Evolutionary conservation across 371 early-diverging fungal genomes (phyloP), one percentile per base, ranked within the genome.

Genomic region (Saksenaea vasiformis): DNA sequence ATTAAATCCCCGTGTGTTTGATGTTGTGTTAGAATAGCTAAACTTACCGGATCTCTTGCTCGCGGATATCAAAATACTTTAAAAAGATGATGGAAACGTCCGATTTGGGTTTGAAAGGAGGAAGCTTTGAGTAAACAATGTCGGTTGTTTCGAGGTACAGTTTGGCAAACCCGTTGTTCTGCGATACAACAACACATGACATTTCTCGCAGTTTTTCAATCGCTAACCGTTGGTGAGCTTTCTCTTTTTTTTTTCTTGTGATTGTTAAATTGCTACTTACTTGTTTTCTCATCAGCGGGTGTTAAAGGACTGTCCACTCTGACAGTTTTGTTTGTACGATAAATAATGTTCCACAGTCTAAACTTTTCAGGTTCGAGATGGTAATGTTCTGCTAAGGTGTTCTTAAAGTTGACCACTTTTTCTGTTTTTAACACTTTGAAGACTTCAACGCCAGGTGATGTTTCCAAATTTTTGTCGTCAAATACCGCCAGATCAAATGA

Each of bases 401-500:
- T 68, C 66, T 86, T 87, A 55, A 93, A 85, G 1, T 67, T 56
- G 27, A 70, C 64, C n/a, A 90, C 71, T 3, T 87, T 87, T 7
- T 87, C 86, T 19, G 78, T 79, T 62, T 86, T 87, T 26, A 72
- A 64, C 4, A 87, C 82, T 59, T 87, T 88, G 69, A 87, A 68
- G 10, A 66, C 34, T 19, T 67, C 38, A n/a, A 74, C 64, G 35
- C 69, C 56, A 64, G 82, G 60, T 2, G 73, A 61, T 0, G 66
- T 62, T 61, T 71, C 70, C 28, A 72, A n/a, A 64, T 65, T 68
- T 59, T 60, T 69, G 63, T 86, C 85, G 53, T 88, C 88, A 70
- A 90, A 90, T 62, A 86, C 82, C 68, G 88, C 87, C 36, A 96
- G 74, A 62, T 96, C 96, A 69, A 93, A 95, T 35, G 92, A 94